Conservation (phyloP, 805 yeast species). For the Clavispora phyllophila region DNA sequence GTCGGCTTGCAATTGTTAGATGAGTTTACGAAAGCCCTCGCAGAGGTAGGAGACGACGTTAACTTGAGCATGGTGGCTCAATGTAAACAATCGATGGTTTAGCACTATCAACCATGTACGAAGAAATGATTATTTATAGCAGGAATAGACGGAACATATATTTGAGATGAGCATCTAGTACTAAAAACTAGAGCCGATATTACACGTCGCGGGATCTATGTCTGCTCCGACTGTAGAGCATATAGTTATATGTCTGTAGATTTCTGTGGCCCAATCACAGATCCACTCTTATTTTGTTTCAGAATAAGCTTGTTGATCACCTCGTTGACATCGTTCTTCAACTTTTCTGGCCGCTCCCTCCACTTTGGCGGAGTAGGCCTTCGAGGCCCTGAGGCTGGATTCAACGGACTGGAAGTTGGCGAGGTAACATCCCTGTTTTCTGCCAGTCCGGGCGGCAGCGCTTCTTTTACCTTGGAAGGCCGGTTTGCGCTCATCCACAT, state of each 20-base stretch:
- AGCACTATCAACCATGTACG: neutral
- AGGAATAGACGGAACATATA: neutral
- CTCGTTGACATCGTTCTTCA: slow-evolving; percentile 3
- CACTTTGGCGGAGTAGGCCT: neutral
- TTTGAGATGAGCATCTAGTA: no score
- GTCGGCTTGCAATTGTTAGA: slow-evolving; percentile 20
- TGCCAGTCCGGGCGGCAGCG: neutral
- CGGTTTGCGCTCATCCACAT: slow-evolving; percentile 23
- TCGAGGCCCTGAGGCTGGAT: neutral
- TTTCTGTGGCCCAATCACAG: no score
- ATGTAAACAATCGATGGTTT: slow-evolving; percentile 3
- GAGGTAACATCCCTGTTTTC: no score
- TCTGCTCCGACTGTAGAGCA: no score
- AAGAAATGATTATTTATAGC: slow-evolving; percentile 7
- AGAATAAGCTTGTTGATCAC: slow-evolving; percentile 1
- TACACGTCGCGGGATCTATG: neutral
- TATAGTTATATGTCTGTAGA: neutral
- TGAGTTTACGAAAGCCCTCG: slow-evolving; percentile 21
- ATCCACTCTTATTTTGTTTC: neutral
- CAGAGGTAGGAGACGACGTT: slow-evolving; percentile 19
- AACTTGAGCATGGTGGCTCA: slow-evolving; percentile 15
- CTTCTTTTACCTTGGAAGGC: neutral
- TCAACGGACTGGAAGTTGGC: no score
- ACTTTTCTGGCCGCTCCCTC: neutral
- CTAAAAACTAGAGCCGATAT: no score